Conservation (phyloP, 192 early-diverging fungal species). For the Backusella morwellensis region DNA sequence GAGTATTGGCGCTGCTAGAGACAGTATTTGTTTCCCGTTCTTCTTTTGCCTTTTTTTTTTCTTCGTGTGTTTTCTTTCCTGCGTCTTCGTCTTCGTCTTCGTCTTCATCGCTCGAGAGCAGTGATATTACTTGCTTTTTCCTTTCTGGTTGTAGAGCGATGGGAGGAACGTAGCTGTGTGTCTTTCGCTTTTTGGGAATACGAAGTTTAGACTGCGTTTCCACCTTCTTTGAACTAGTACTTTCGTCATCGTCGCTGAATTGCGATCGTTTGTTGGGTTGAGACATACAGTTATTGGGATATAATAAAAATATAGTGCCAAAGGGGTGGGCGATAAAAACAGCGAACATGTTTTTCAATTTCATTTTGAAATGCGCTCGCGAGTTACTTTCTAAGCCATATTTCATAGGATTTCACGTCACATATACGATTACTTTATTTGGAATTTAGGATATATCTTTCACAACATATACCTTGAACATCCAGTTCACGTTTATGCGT, state of each 20-base stretch:
- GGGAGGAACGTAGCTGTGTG: background rate
- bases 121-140: background rate
- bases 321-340: background rate
- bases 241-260: background rate
- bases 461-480: background rate
- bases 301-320: background rate
- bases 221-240: background rate
- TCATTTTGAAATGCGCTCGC: background rate
- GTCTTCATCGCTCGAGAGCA: background rate
- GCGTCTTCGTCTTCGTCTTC: background rate
- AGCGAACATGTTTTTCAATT: background rate
- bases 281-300: background rate
- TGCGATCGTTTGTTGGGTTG: background rate
- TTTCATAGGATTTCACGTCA: background rate
- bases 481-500: background rate
- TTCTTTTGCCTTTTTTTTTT: background rate
- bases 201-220: background rate
- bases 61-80: too few species aligned
- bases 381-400: background rate
- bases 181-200: background rate
- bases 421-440: background rate
- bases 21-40: background rate
- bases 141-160: background rate
- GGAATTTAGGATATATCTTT: background rate
- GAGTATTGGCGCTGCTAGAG: background rate